phyloP scores from a whole-genome alignment of 2,329 filamentous ascomycete species.

The Domatiomyces globalis region DNA sequence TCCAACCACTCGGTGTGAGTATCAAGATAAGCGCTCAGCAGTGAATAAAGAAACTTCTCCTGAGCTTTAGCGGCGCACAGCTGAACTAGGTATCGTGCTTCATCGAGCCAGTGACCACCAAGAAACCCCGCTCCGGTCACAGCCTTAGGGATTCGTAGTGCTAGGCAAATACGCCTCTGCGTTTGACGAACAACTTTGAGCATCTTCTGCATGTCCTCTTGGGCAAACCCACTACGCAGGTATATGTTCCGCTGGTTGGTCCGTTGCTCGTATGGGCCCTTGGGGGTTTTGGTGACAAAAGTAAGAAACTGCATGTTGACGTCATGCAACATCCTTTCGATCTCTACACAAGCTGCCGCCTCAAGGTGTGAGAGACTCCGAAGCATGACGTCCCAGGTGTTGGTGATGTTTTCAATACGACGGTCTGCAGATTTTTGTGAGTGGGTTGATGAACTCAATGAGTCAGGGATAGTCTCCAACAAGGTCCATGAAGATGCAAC shows the following conservation, averaged over 20 bases:
- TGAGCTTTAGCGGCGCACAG: conserved; percentile 42
- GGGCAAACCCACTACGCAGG: conserved; percentile 33
- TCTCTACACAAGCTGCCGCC: conserved; percentile 37
- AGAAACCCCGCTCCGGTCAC: conserved; percentile 41
- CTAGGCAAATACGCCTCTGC: conserved; percentile 38
- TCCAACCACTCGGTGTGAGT: conserved; percentile 48
- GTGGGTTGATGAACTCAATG: conserved; percentile 8
- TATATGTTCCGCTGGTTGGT: conserved; percentile 36
- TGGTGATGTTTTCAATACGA: conserved; percentile 41
- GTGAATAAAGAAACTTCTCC: conserved; percentile 45
- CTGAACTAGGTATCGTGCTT: conserved; percentile 43
- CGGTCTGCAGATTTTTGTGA: conserved; percentile 28
- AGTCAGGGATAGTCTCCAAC: conserved; percentile 17
- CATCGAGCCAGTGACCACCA: conserved; percentile 43
- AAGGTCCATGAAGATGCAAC: conserved; percentile 18
- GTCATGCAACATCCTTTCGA: conserved; percentile 36
- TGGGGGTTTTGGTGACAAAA: conserved; percentile 28
- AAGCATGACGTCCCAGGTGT: conserved; percentile 46
- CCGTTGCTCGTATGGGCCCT: conserved; percentile 34
- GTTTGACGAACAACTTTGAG: conserved; percentile 32
- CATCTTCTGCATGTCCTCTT: conserved; percentile 30
- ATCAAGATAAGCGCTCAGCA: conserved; percentile 45
- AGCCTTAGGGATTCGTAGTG: conserved; percentile 43
- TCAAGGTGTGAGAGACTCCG: conserved; percentile 42
- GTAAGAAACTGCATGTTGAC: conserved; percentile 27